phyloP scores from a whole-genome alignment of 768 basidiomycete genomes.

The Pleurotus tuber-regium region DNA sequence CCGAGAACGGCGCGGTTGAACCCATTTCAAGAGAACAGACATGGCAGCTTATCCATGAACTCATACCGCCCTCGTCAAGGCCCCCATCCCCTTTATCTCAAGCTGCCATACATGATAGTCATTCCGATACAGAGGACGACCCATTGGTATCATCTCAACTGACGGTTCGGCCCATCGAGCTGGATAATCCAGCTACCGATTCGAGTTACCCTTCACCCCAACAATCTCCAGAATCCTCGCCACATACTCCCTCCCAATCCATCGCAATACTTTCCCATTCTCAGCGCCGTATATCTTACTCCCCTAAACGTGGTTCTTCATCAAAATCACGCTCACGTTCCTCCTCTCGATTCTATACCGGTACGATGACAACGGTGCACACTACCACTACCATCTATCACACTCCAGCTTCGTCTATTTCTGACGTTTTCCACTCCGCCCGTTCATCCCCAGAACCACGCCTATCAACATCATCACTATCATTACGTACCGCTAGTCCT shows the following conservation, averaged over 20 bases:
- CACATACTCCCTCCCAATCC: slow-evolving; percentile 16
- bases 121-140: too few species aligned
- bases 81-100: slow-evolving; percentile 13
- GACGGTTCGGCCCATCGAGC: slow-evolving; percentile 17
- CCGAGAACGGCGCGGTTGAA: slow-evolving; percentile 14
- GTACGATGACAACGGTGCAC: slow-evolving; percentile 56
- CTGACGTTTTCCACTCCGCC: slow-evolving; percentile 59
- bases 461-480: slow-evolving; percentile 17
- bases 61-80: slow-evolving; percentile 42
- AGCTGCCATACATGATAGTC: too few species aligned
- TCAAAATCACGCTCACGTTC: slow-evolving; percentile 46
- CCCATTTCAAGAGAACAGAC: slow-evolving; percentile 43
- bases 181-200: slow-evolving; percentile 14
- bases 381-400: slow-evolving; percentile 66
- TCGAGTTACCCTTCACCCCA: slow-evolving; percentile 8
- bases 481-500: slow-evolving; percentile 22
- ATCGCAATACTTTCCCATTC: slow-evolving; percentile 26
- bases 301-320: slow-evolving; percentile 28
- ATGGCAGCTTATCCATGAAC: slow-evolving; percentile 49
- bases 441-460: slow-evolving; percentile 53
- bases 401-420: slow-evolving; percentile 78
- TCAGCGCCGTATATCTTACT: slow-evolving; percentile 26
- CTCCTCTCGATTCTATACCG: slow-evolving; percentile 38
- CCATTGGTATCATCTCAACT: slow-evolving; percentile 21
- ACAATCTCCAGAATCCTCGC: slow-evolving; percentile 22